phyloP scores from a whole-genome alignment of 1,139 yeast species.

The Saccharomyces hybrid region DNA sequence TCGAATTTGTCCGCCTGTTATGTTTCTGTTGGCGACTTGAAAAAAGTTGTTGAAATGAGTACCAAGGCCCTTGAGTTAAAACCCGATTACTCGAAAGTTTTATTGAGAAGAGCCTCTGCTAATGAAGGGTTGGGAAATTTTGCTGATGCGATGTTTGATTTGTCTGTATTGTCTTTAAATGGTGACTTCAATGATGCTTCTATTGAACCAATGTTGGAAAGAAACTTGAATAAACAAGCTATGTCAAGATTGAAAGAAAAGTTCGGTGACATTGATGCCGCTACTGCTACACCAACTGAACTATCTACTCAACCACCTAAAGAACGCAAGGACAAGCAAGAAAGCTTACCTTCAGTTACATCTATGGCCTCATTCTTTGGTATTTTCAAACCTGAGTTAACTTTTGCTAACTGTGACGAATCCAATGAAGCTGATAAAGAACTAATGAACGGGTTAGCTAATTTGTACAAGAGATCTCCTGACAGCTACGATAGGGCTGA shows the following conservation, averaged over 20 bases:
- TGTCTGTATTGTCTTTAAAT: conserved; percentile 72
- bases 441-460: conserved; percentile 60
- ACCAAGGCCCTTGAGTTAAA: conserved; percentile 77
- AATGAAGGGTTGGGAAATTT: conserved; percentile 73
- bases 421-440: conserved; percentile 52
- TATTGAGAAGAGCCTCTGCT: conserved; percentile 75
- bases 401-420: conserved; percentile 35
- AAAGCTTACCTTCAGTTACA: conserved; percentile 72
- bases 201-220: conserved; percentile 76
- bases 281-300: not conserved
- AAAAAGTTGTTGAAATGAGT: conserved; percentile 81
- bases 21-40: conserved; percentile 69
- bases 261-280: conserved; percentile 39
- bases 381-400: conserved; percentile 37
- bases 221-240: conserved; percentile 75
- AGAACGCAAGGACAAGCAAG: conserved; percentile 23
- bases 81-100: conserved; percentile 87
- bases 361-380: conserved; percentile 82
- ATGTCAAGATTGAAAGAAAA: conserved; percentile 57
- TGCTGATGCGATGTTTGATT: conserved; percentile 84
- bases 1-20: conserved; percentile 96
- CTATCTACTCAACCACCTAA: conserved; percentile 1
- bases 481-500: conserved; percentile 75
- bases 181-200: conserved; percentile 76
- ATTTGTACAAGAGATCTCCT: conserved; percentile 54